A percentile compares a stretch with the other conserved stretches of the same genome.
Conservation (phyloP, 257 asterid genomes). For the Nicotiana obtusifolia region DNA sequence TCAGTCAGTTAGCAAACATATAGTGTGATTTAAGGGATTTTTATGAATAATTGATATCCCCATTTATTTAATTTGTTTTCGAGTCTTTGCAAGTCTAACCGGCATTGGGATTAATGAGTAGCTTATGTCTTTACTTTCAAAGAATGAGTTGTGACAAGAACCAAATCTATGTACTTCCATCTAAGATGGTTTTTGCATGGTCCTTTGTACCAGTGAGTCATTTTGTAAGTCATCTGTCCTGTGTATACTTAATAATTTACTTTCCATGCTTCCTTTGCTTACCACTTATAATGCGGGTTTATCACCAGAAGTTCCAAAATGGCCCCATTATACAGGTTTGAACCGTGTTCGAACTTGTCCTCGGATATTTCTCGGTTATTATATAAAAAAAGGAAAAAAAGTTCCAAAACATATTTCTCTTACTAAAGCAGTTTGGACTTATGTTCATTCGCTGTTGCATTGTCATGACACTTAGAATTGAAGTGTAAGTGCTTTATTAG, state of each 20-base stretch:
- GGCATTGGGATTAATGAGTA: background rate
- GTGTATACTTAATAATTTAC: background rate
- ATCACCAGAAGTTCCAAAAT: background rate
- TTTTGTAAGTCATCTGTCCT: background rate
- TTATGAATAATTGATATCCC: background rate
- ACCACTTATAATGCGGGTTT: background rate
- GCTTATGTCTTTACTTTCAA: background rate
- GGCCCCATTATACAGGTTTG: background rate
- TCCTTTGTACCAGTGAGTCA: background rate
- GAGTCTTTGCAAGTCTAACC: background rate
- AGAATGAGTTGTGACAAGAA: background rate
- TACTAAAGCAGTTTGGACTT: background rate
- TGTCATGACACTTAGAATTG: background rate
- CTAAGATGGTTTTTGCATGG: background rate
- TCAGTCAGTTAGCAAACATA: background rate
- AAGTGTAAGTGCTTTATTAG: background rate
- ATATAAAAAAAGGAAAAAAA: background rate
- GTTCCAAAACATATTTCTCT: background rate
- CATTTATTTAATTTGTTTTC: background rate
- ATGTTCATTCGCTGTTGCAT: background rate
- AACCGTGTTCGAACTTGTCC: background rate
- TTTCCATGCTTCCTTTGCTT: background rate
- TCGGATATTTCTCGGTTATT: background rate
- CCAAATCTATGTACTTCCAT: background rate
- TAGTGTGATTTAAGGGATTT: background rate